A percentile compares a stretch with the other conserved stretches of the same genome.
Evolutionary conservation across 1,284 basidiomycete species (phyloP).

Genomic region (Puccinia coronata): DNA sequence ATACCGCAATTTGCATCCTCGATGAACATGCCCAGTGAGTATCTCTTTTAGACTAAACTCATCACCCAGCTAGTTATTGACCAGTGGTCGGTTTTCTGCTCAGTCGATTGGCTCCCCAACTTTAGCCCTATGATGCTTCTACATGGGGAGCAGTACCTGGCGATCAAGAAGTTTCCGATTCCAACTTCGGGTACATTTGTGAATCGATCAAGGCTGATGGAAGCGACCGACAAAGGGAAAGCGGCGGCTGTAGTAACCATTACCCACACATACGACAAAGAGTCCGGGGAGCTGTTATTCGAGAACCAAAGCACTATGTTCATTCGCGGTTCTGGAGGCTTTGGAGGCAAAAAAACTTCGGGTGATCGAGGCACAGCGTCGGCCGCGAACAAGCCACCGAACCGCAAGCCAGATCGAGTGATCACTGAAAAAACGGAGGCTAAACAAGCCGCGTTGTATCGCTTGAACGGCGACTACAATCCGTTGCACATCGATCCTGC

Average conservation of each 20-base stretch:
- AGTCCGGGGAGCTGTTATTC: conserved; percentile 77
- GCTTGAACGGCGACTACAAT: conserved; percentile 85
- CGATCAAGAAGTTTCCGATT: conserved; percentile 76
- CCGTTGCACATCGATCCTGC: conserved; percentile 91
- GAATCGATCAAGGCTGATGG: conserved; percentile 68
- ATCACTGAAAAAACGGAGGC: conserved; percentile 79
- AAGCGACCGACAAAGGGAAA: conserved; percentile 87
- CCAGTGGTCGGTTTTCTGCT: conserved; percentile 41
- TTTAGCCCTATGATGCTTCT: conserved; percentile 95
- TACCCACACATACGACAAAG: conserved; percentile 76
- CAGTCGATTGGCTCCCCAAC: conserved; percentile 86
- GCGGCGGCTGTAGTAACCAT: conserved; percentile 81
- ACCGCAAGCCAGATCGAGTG: conserved; percentile 77
- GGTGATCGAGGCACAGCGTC: conserved; percentile 89
- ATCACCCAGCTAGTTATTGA: neutral
- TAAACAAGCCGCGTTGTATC: conserved; percentile 85
- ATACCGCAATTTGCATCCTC: conserved; percentile 84
- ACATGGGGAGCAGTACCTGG: conserved; percentile 94
- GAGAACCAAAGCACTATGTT: conserved; percentile 92
- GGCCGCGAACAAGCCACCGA: conserved; percentile 78
- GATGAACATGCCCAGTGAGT: conserved; percentile 59
- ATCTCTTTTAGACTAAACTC: neutral
- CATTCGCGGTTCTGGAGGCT: conserved; percentile 90
- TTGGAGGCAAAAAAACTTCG: conserved; percentile 85
- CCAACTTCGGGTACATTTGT: conserved; percentile 83